These are phyloP conservation scores for Sporothrix brasiliensis DNA, from an alignment of 2,329 filamentous ascomycete genomes.

Conservation along the genomic window DNA sequence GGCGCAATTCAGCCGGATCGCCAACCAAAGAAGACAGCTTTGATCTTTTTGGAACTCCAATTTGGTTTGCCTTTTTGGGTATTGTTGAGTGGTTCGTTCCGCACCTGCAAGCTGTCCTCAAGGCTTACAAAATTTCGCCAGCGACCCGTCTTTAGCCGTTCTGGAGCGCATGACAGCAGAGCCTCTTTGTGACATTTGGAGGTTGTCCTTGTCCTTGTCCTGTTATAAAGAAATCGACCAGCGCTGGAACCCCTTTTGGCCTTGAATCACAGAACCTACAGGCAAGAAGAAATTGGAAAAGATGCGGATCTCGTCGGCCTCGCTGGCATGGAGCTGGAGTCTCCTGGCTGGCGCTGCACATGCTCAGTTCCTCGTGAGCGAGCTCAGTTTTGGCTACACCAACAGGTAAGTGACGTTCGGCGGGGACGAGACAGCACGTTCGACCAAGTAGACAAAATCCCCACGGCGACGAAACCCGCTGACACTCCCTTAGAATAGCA, in stretches of 20 bases:
- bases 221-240: not conserved
- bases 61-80: not conserved
- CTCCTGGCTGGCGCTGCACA: slow-evolving; percentile 48
- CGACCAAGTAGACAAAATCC: not conserved
- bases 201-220: not conserved
- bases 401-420: slow-evolving; percentile 52
- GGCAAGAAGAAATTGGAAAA: not conserved
- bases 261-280: not conserved
- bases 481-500: slow-evolving; percentile 60
- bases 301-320: slow-evolving; percentile 34
- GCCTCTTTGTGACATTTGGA: slow-evolving; percentile 10
- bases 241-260: not conserved
- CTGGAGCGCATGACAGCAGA: not conserved
- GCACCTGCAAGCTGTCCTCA: slow-evolving; percentile 37
- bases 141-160: slow-evolving; percentile 2
- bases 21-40: slow-evolving; percentile 26
- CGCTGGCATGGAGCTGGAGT: slow-evolving; percentile 35
- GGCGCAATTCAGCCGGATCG: slow-evolving; percentile 30
- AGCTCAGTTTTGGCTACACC: slow-evolving; percentile 76
- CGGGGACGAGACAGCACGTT: not conserved
- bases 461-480: not conserved
- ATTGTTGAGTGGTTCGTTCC: not conserved
- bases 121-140: not conserved
- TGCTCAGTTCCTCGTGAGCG: slow-evolving; percentile 69
- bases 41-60: not conserved